A percentile compares a stretch with the other conserved stretches of the same genome.
Conservation (phyloP, 2,329 filamentous ascomycete genomes). For the Sarocladium brachiariae region DNA sequence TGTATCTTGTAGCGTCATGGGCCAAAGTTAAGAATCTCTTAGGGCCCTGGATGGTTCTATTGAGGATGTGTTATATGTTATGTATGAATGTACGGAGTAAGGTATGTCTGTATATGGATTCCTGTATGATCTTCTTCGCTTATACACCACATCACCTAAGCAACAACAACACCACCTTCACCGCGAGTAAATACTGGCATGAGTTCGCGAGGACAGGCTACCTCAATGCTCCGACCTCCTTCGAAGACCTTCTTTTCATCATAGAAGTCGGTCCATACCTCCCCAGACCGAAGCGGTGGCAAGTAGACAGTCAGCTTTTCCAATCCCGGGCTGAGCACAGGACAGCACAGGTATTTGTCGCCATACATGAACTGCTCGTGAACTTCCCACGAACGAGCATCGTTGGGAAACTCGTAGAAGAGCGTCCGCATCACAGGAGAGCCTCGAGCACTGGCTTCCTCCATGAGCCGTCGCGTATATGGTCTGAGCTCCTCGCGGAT, state of each 20-base stretch:
- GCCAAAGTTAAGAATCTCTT: too few relatives aligned
- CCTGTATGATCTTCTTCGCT: too few relatives aligned
- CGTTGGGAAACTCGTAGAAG: slow-evolving; percentile 57
- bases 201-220: slow-evolving; percentile 14
- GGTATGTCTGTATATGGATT: too few relatives aligned
- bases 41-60: too few relatives aligned
- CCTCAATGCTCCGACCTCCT: slow-evolving; percentile 13
- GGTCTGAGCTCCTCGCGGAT: slow-evolving; percentile 51
- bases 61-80: too few relatives aligned
- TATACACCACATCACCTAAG: too few relatives aligned
- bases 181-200: slow-evolving; percentile 15
- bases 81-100: too few relatives aligned
- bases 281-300: slow-evolving; percentile 23
- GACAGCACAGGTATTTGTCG: slow-evolving; percentile 48
- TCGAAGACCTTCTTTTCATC: slow-evolving; percentile 1
- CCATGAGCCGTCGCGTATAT: slow-evolving; percentile 54
- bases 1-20: too few relatives aligned
- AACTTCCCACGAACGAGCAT: slow-evolving; percentile 46
- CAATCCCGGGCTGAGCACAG: slow-evolving; percentile 44
- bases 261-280: slow-evolving; percentile 2
- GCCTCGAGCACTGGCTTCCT: slow-evolving; percentile 51
- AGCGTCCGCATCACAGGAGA: slow-evolving; percentile 54
- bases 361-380: slow-evolving; percentile 61
- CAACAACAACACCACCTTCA: too few relatives aligned
- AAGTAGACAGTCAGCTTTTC: slow-evolving; percentile 43